Conservation (phyloP, 176 grass and related monocot genomes). For the Eleusine coracana region DNA sequence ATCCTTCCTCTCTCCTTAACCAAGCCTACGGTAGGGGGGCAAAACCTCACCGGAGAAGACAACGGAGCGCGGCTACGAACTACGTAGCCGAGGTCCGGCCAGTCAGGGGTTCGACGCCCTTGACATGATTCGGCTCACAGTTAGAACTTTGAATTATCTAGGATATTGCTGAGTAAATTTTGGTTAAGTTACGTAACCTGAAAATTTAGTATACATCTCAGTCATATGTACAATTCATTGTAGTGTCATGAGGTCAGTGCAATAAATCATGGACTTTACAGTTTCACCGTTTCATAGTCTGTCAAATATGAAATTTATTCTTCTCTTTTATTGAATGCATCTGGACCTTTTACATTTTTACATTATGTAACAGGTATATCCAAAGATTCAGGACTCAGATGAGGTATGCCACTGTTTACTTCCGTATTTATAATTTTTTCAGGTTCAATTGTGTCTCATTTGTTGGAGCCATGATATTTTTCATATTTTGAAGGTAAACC, state of each 20-base stretch:
- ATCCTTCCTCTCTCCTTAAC: too few species aligned
- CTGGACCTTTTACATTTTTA: conserved; percentile 24
- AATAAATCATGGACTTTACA: conserved; percentile 4
- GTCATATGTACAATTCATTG: background rate
- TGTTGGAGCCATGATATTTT: too few species aligned
- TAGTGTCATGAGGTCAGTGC: background rate
- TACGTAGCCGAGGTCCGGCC: too few species aligned
- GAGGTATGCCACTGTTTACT: conserved; percentile 53
- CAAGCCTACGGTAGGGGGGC: too few species aligned
- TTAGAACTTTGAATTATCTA: background rate
- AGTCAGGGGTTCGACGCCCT: too few species aligned
- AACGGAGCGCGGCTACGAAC: too few species aligned
- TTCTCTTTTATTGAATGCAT: conserved; percentile 16
- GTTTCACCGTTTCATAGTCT: conserved; percentile 2
- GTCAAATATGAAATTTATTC: background rate
- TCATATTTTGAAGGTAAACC: too few species aligned
- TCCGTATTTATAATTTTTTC: background rate
- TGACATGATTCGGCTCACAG: too few species aligned
- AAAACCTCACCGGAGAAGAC: too few species aligned
- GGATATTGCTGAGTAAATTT: background rate
- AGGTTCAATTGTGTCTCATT: background rate
- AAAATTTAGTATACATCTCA: background rate
- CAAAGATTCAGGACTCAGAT: conserved; percentile 83
- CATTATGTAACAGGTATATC: conserved; percentile 67
- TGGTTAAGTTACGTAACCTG: background rate